These are phyloP conservation scores for Aspergillus chevalieri DNA, from an alignment of 2,329 filamentous ascomycete genomes.

Conservation along the genomic window DNA sequence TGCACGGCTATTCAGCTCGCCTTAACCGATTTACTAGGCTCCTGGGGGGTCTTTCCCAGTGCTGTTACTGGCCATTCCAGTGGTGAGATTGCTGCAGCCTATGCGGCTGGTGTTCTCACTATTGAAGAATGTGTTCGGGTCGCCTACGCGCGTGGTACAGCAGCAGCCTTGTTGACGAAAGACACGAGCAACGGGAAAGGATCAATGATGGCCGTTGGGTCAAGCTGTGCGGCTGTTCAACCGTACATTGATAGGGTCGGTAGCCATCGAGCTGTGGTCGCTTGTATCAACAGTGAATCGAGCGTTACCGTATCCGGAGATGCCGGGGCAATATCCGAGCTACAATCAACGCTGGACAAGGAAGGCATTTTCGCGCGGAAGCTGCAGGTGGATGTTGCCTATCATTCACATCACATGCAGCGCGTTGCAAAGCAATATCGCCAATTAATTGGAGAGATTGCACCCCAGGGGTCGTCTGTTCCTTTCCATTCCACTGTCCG, in stretches of 20 bases:
- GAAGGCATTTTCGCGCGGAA: constrained; percentile 5
- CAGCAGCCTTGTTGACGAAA: not conserved
- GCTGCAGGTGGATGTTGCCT: constrained; percentile 33
- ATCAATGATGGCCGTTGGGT: constrained; percentile 25
- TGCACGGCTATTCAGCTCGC: constrained; percentile 27
- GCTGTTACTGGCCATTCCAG: constrained; percentile 27
- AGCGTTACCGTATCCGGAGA: constrained; percentile 8
- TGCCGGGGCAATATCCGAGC: constrained; percentile 1
- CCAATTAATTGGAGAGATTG: constrained; percentile 11
- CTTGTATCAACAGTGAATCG: constrained; percentile 3
- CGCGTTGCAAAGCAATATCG: constrained; percentile 13
- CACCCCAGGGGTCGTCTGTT: constrained; percentile 7
- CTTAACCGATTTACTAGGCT: constrained; percentile 21
- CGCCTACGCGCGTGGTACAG: constrained; percentile 19
- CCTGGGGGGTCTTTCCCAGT: constrained; percentile 18
- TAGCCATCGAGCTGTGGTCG: not conserved
- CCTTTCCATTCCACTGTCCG: constrained; percentile 17
- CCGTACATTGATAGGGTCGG: not conserved
- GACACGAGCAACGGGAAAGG: constrained; percentile 15
- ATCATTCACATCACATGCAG: constrained; percentile 39
- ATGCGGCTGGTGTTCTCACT: constrained; percentile 20
- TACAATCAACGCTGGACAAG: not conserved
- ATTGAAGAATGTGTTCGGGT: constrained; percentile 17
- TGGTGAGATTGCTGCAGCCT: constrained; percentile 29
- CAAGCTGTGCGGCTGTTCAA: constrained; percentile 5